These are phyloP conservation scores for Xerocomellus intermedius DNA, from an alignment of 768 basidiomycete species.

Conservation along the genomic window DNA sequence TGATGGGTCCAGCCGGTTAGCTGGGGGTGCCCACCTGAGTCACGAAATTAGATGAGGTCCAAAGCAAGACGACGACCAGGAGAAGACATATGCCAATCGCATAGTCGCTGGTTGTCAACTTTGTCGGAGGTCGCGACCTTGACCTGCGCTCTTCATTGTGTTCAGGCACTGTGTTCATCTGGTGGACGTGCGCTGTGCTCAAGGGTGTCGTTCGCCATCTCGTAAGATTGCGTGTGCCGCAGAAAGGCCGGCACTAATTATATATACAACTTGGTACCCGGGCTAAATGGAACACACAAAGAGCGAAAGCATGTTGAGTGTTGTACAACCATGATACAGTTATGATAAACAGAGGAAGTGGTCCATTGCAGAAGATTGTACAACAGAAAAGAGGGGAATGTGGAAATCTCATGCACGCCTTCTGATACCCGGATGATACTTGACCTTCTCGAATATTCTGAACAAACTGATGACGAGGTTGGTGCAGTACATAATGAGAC, in stretches of 20 bases:
- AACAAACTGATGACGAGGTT: constrained; percentile 84
- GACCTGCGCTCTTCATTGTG: constrained; percentile 14
- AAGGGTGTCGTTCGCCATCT: background rate
- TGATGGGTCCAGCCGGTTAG: background rate
- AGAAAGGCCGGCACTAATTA: constrained; percentile 6
- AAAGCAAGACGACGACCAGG: constrained; percentile 75
- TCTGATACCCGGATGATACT: constrained; percentile 53
- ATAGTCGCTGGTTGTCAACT: constrained; percentile 36
- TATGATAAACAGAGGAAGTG: background rate
- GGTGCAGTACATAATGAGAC: constrained; percentile 76
- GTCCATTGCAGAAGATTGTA: background rate
- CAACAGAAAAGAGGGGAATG: background rate
- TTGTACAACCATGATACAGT: background rate
- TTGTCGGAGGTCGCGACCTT: constrained; percentile 1
- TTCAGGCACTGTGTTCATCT: constrained; percentile 19
- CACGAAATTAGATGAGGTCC: constrained; percentile 87
- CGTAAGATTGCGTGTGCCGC: too few species aligned
- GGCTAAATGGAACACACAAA: background rate
- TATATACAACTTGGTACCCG: background rate
- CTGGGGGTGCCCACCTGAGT: constrained; percentile 56
- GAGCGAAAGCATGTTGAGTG: background rate
- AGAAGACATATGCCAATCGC: constrained; percentile 65
- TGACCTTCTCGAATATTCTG: constrained; percentile 88
- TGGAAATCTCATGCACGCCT: constrained; percentile 14
- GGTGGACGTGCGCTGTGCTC: background rate